These are phyloP conservation scores for Acrocalymma vagum DNA, from an alignment of 2,329 filamentous ascomycete genomes.

Conservation along the genomic window DNA sequence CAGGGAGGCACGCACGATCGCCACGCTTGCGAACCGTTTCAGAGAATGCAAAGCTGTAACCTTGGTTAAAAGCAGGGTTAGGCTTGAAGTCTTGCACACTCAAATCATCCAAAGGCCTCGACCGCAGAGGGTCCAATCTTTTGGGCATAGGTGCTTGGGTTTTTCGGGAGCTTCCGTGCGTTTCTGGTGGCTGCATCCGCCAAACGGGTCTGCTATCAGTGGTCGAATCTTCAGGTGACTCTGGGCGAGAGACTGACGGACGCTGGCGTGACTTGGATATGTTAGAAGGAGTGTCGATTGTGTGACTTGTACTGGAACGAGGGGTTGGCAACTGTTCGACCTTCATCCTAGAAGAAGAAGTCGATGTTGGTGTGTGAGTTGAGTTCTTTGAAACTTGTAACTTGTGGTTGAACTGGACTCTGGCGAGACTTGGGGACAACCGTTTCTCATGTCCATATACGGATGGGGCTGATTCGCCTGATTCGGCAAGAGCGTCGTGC, in stretches of 20 bases:
- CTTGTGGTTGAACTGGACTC: conserved; percentile 34
- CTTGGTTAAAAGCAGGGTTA: conserved; percentile 76
- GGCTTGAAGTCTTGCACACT: conserved; percentile 80
- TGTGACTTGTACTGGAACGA: conserved; percentile 11
- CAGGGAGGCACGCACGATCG: conserved; percentile 74
- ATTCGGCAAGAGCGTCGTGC: conserved; percentile 32
- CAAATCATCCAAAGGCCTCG: conserved; percentile 66
- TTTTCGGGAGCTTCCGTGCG: conserved; percentile 18
- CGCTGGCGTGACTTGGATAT: conserved; percentile 4
- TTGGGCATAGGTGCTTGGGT: conserved; percentile 8
- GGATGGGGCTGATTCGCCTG: conserved; percentile 30
- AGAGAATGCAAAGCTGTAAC: conserved; percentile 74
- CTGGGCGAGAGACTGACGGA: conserved; percentile 7
- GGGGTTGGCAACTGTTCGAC: conserved; percentile 23
- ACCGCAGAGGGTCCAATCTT: conserved; percentile 51
- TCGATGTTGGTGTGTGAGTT: conserved; percentile 16
- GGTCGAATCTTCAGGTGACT: conserved; percentile 12
- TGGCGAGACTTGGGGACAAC: conserved; percentile 29
- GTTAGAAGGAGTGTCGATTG: conserved; percentile 10
- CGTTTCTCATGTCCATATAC: conserved; percentile 20
- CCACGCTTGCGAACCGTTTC: conserved; percentile 77
- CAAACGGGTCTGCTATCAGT: conserved; percentile 31
- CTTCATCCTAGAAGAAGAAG: conserved; percentile 19
- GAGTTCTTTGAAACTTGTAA: conserved; percentile 18
- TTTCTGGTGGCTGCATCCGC: conserved; percentile 24